These are phyloP conservation scores for Kodamaea plutei DNA, from an alignment of 1,139 yeast species.

Conservation along the genomic window DNA sequence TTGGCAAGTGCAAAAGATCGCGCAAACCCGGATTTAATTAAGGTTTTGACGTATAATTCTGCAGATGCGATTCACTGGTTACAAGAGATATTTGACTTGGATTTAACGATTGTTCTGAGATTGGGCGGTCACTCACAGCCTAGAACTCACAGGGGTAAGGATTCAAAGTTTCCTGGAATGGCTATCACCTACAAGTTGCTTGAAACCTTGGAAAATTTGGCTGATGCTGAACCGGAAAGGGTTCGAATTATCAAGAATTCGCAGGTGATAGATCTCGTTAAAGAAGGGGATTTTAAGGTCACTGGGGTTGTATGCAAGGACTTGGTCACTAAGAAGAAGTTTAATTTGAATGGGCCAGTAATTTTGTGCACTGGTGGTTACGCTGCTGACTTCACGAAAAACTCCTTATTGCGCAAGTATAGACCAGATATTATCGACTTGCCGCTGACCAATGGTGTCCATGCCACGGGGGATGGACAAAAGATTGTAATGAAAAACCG, in stretches of 20 bases:
- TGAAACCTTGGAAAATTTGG: conserved; percentile 48
- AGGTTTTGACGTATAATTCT: conserved; percentile 49
- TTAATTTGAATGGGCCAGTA: conserved; percentile 49
- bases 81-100: conserved; percentile 55
- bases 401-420: conserved; percentile 47
- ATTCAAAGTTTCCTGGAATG: conserved; percentile 69
- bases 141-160: conserved; percentile 70
- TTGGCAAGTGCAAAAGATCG: conserved; percentile 59
- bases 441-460: conserved; percentile 72
- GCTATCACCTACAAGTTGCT: conserved; percentile 65
- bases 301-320: conserved; percentile 49
- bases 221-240: conserved; percentile 47
- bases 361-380: conserved; percentile 81
- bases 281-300: conserved; percentile 27
- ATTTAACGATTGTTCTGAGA: conserved; percentile 62
- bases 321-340: conserved; percentile 30
- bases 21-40: conserved; percentile 53
- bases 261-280: conserved; percentile 52
- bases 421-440: conserved; percentile 60
- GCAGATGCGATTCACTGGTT: conserved; percentile 71
- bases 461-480: conserved; percentile 79
- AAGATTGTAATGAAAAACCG: conserved; percentile 52
- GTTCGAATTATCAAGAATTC: conserved; percentile 50
- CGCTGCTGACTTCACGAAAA: conserved; percentile 55
- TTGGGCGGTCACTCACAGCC: conserved; percentile 74